Evolutionary conservation across 2,329 filamentous ascomycete species (phyloP), one percentile per base, ranked within the genome.

Genomic region (Tricladium varicosporioides): DNA sequence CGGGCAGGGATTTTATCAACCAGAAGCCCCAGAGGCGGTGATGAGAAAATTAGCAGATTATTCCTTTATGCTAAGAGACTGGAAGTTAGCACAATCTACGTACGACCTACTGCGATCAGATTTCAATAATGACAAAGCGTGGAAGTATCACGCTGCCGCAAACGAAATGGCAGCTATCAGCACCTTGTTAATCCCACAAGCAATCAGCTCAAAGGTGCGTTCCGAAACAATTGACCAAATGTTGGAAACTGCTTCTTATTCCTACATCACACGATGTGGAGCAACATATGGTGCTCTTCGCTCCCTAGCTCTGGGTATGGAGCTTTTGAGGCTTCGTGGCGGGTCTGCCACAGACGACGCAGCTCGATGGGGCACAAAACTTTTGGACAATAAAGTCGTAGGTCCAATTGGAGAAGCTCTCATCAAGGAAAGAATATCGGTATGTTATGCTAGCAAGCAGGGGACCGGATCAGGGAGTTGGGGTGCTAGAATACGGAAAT

Each of bases 21-120:
- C 91, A 0, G 91, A 96, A 60, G 78, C 89, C 0, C 86, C 92
- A 0, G 95, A 99, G 76, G 92, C 93, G 2, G 82, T 94, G 50
- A 90, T 99, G 84, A 87, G 94, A 36, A 96, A 95, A 69, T 78
- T 99, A 49, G 94, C 91, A 45, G 94, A 99, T 71, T 97, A 93
- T 73, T 87, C 92, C 10, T 96, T 99, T 69, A 97, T 99, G 92
- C 80, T 99, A 40, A 85, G 94, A 32, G 95, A 99, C 72, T 99
- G 89, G 85, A 97, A 95, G 73, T 77, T 99, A 36, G 91, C 94
- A 9, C 84, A 94, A 65, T 92, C 88, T 11, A 96, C 91, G 0
- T 99, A 97, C 70, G 93, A 99, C 56, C 81, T 99, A 5, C 76
- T 99, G 8, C 85, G 91, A 53, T 83, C 87, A 7, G 95, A 99